Conservation (phyloP, 345 rosid species). For the Aquilaria sinensis region DNA sequence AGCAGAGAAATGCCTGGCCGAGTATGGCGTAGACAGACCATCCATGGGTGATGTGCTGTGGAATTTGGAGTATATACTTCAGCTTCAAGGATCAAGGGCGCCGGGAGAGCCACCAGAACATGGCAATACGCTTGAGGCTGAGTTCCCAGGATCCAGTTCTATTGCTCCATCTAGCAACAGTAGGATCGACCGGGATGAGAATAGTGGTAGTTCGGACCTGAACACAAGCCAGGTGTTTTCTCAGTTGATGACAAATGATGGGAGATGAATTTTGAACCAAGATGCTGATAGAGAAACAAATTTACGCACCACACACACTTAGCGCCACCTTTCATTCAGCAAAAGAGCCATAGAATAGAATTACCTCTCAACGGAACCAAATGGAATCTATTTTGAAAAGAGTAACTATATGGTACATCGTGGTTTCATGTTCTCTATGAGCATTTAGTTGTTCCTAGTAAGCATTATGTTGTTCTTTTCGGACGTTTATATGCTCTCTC, state of each 20-base stretch:
- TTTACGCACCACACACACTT: background rate
- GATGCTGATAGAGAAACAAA: no score
- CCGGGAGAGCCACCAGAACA: conserved; percentile 27
- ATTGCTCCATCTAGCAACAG: conserved; percentile 22
- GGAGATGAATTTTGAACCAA: conserved; percentile 32
- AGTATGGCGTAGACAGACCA: conserved; percentile 93
- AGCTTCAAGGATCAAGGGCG: conserved; percentile 67
- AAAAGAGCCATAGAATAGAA: no score
- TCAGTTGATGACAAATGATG: conserved; percentile 77
- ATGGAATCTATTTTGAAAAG: no score
- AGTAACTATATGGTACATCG: no score
- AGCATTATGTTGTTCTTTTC: no score
- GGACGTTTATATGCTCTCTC: no score
- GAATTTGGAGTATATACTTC: conserved; percentile 79
- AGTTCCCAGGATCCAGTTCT: conserved; percentile 10
- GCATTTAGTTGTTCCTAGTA: no score
- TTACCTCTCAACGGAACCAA: no score
- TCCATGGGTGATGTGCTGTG: conserved; percentile 90
- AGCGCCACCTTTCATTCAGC: conserved; percentile 1
- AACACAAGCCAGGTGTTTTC: conserved; percentile 75
- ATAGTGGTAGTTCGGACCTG: conserved; percentile 44
- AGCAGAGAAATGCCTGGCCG: conserved; percentile 94
- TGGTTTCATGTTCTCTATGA: no score
- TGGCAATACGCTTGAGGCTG: conserved; percentile 11
- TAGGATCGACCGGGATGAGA: conserved; percentile 24